Base-by-base conservation (phyloP, 225 moss, liverwort and hornwort genomes). In the Pseudoscleropodium purum region DNA sequence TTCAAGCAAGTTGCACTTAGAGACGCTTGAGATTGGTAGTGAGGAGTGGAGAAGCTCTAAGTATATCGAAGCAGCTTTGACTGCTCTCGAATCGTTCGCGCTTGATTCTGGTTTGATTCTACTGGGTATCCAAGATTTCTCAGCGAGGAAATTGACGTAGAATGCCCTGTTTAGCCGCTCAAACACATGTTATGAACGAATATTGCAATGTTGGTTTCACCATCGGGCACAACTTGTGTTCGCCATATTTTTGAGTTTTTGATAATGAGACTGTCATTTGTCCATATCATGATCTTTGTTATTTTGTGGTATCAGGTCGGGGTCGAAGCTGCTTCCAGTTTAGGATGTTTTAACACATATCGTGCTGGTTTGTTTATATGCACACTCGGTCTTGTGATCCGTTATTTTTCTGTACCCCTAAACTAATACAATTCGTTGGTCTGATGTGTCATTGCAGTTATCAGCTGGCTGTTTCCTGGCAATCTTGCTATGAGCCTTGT, bases 401-500 rank as follows among this genome's bases (percentile, higher is more conserved):
- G 66, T 13, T 69, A 17, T 69, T 45, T 80, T 84, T 31, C 17
- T 45, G 61, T 67, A 68, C 19, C n/a, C 15, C 20, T 75, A 11
- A 83, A 68, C 63, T 79, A 36, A 20, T 83, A 43, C 31, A 85
- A 14, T 68, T 56, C 37, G 52, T 75, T 73, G 72, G 84, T 75
- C 47, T 86, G 85, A 37, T 91, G 82, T 85, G 82, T 74, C 88
- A 25, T 90, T 84, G 75, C 88, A 90, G 86, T 79, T 37, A 64
- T 73, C 90, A 91, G 90, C 79, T 85, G 90, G 88, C 87, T 88
- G n/a, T 77, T 77, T 84, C 83, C 43, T 84, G 83, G 86, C 23
- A 68, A 89, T 56, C 84, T 75, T 94, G 94, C 30, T 89, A 92
- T 90, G 91, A 93, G 82, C 91, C 84, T 92, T 72, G 82, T 57